Base-by-base conservation (phyloP, 148 eudicot genomes). In the Tetragonia tetragonoides region DNA sequence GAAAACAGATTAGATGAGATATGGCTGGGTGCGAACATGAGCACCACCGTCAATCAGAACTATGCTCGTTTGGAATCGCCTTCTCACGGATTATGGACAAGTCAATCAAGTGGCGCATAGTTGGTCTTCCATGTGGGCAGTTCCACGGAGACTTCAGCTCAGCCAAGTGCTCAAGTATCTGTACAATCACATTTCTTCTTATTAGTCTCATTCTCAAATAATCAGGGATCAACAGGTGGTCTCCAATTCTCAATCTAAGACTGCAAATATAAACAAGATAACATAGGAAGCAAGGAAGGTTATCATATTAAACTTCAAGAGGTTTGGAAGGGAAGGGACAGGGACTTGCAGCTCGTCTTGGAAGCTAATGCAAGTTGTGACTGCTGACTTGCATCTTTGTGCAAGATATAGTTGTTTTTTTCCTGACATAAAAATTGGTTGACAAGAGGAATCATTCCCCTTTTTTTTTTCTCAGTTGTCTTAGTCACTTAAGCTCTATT, bases 61-160 rank as follows among this genome's bases (percentile, higher is more conserved):
- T 42, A 63, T 46, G 70, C 7, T 16, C 68, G 37, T 72, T 73
- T 49, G 47, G 83, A 75, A 70, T 67, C 44, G 60, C 70, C 66
- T 73, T 74, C 72, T 83, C 81, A 56, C 65, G 80, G 37, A 89
- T 57, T 54, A 83, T 63, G 56, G 85, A 80, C 80, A 95, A 76
- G 76, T 91, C 91, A 57, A 90, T 91, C 87, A 95, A 84, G 88
- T 95, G 97, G 17, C 99, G 98, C 99, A 95, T 93, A 16, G 99
- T 95, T 73, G 99, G 98, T 84, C 99, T 83, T 69, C 99, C 99
- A 70, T 95, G 99, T 2, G 99, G 99, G 75, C 99, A 95, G 86
- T 95, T 95, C 99, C 99, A 95, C 21, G 99, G 99, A 38, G 99
- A 95, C 80, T 88, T 93, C 71, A 95, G 91, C 66, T 78, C 88